Base-by-base conservation (phyloP, 371 early-diverging fungal species). In the Capniomyces stellatus region DNA sequence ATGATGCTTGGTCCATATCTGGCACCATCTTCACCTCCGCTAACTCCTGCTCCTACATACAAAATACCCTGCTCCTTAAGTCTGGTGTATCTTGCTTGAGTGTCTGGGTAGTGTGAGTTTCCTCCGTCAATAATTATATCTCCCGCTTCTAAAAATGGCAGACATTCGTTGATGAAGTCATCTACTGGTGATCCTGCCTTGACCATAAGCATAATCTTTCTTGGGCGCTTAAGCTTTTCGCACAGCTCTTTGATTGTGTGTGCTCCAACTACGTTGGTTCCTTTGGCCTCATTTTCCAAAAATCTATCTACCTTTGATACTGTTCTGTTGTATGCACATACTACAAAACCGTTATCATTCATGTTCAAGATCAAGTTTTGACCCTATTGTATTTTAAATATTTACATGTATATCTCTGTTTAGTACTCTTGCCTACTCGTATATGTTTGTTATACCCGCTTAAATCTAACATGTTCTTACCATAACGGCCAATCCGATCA, bases 401-500 rank as follows among this genome's bases (percentile, higher is more conserved):
- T 35, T 35, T 35, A 10, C 35, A 35, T 35, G 6, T 35, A 35
- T 35, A 10, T 6, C 35, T 10, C 10, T 35, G 15, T 35, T 10
- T 35, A 10, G 35, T 15, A 35, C 15, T 15, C 15, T 10, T 35
- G 15, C 35, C 6, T 10, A 10, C 6, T 35, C 35, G 6, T 10
- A 35, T 15, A 35, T 15, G 15, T 35, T 35, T 35, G 6, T 35
- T 35, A 10, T n/a, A 15, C 19, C 23, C 19, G 2, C 15, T 8
- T 13, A 21, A 18, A 42, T 31, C 22, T 46, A 24, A n/a, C 8
- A 3, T 18, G 18, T 29, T 59, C 69, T 58, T 80, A 92, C 92
- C 98, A 98, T 98, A 64, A 96, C 96, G 70, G 98, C 99, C 71
- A 99, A 77, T 67, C 99, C 99, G 68, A 98, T 94, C 62, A 99